Conservation (phyloP, 139 green algal genomes). For the Nannochloris sp. region DNA sequence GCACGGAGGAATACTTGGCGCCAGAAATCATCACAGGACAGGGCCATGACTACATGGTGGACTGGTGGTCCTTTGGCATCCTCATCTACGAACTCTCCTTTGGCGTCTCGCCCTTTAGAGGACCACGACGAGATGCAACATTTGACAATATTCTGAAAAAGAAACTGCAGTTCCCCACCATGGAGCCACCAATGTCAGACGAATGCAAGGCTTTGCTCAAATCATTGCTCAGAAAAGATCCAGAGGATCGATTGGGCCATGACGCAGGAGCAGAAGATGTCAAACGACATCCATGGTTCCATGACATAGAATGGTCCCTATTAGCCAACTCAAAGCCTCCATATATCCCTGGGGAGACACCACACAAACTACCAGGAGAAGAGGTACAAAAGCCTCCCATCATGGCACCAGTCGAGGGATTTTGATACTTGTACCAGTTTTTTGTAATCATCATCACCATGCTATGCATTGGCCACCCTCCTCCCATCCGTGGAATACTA, state of each 20-base stretch:
- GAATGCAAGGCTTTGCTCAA: constrained; percentile 61
- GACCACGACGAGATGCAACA: constrained; percentile 65
- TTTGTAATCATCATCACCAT: too few species aligned
- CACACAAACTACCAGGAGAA: background rate
- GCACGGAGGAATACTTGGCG: constrained; percentile 78
- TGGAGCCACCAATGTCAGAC: constrained; percentile 34
- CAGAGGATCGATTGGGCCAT: constrained; percentile 49
- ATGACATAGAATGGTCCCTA: constrained; percentile 76
- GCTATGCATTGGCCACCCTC: too few species aligned
- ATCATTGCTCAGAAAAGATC: constrained; percentile 66
- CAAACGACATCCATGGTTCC: constrained; percentile 88
- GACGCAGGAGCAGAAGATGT: constrained; percentile 84
- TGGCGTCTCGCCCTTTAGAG: constrained; percentile 75
- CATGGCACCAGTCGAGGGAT: background rate
- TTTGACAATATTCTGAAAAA: constrained; percentile 92
- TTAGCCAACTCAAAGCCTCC: constrained; percentile 46
- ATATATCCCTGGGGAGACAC: constrained; percentile 13
- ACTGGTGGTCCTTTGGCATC: constrained; percentile 92
- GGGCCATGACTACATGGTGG: constrained; percentile 58
- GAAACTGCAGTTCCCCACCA: constrained; percentile 67
- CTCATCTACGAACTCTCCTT: constrained; percentile 93
- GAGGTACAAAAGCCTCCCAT: background rate
- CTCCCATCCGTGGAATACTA: too few species aligned
- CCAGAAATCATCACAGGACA: constrained; percentile 45
- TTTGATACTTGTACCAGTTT: background rate